These are phyloP conservation scores for Phytopythium vexans DNA, from an alignment of 352 stramenopile genomes.

Conservation along the genomic window DNA sequence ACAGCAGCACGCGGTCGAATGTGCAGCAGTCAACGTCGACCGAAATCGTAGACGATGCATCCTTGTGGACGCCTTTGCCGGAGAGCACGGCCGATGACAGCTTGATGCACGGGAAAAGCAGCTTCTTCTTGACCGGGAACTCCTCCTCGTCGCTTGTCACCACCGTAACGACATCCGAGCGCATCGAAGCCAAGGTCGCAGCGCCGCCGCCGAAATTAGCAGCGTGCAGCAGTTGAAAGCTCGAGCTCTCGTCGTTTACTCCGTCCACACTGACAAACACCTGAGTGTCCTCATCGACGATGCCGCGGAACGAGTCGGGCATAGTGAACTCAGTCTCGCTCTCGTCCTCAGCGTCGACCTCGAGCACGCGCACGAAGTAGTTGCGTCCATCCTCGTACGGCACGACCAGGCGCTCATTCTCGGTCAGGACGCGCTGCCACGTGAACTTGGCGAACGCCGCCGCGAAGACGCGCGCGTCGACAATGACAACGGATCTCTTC, in stretches of 20 bases:
- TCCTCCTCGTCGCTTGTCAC: constrained; percentile 83
- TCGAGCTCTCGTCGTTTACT: constrained; percentile 12
- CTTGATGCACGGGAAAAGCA: constrained; percentile 87
- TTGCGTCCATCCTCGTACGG: constrained; percentile 34
- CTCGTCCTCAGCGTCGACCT: constrained; percentile 67
- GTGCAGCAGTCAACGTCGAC: constrained; percentile 87
- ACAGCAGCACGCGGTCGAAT: constrained; percentile 87
- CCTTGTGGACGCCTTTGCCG: constrained; percentile 68
- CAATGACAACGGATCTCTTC: constrained; percentile 13
- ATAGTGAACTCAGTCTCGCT: constrained; percentile 83
- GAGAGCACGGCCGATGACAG: constrained; percentile 81
- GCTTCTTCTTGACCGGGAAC: constrained; percentile 88
- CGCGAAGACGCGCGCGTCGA: constrained; percentile 51
- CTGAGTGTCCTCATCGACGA: constrained; percentile 54
- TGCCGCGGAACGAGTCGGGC: constrained; percentile 73
- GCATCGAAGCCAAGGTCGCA: constrained; percentile 34
- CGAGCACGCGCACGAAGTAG: constrained; percentile 72
- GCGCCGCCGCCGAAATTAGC: constrained; percentile 8
- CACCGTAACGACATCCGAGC: constrained; percentile 76
- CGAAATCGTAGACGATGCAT: constrained; percentile 50
- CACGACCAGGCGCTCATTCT: constrained; percentile 78
- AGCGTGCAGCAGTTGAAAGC: constrained; percentile 46
- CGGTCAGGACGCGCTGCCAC: constrained; percentile 64
- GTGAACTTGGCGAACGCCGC: constrained; percentile 47
- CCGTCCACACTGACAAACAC: constrained; percentile 63